Evolutionary conservation across 169 alveolate genomes (phyloP), one percentile per base, ranked within the genome.

Genomic region (Eimeria necatrix): DNA sequence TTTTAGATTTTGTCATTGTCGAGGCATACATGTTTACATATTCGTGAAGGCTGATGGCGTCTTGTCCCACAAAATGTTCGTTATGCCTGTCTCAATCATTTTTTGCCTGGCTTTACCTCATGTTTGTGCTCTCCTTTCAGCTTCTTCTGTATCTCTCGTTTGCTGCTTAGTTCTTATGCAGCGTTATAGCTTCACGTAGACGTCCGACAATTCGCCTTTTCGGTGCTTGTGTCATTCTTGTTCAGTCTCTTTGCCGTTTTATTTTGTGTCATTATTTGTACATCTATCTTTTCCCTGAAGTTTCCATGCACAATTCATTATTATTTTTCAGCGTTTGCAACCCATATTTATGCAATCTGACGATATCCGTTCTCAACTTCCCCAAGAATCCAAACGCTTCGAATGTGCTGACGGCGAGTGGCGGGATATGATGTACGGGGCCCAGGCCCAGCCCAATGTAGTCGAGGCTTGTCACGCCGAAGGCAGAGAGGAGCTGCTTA

Each of bases 301-400:
- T 32, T 32, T 32, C 41, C 41, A 32, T 32, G 41, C 2, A 32
- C 2, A 32, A 12, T 10, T 56, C 68, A 12, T 56, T 7, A 68
- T 68, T 16, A 22, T 22, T 22, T 0, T 49, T 16, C 92, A 91
- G 96, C 97, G 99, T 46, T 95, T 98, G 80, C 99, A 98, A 84
- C 99, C 99, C 51, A 99, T 99, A 85, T 99, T 98, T 98, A 96
- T 99, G 94, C 99, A 98, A 93, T 98, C 99, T 53, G 99, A 98
- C 64, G 99, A 99, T 96, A 99, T 99, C 90, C 98, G 99, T 81
- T 98, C 99, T 78, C 98, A 99, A 97, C 97, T 99, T 93, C 99
- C 99, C 46, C 99, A 98, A 59, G 99, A 99, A 78, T 98, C 99
- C 70, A 98, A 98, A 96, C 97, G 98, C 92, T 99, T 99, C 96